Evolutionary conservation across 129 eudicot genomes (phyloP).

Genomic region (Pittosporum tobira): DNA sequence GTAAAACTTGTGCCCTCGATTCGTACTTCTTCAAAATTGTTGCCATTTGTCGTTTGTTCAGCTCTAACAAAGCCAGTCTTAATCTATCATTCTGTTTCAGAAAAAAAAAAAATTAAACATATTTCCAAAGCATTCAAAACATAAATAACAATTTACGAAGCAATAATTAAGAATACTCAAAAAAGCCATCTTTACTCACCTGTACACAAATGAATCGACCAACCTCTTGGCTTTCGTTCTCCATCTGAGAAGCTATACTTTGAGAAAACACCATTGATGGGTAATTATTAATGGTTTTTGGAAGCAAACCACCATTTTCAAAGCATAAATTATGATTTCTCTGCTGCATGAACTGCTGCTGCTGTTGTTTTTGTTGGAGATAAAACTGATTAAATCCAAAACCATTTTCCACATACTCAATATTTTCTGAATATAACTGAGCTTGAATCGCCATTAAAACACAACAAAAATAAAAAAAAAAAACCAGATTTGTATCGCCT

Average conservation of each 20-base stretch:
- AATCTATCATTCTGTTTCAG: constrained; percentile 53
- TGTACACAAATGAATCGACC: constrained; percentile 48
- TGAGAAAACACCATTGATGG: constrained; percentile 19
- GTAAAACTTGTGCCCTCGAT: constrained; percentile 28
- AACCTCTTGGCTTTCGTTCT: constrained; percentile 48
- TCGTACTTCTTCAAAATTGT: constrained; percentile 43
- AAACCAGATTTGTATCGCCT: too few relatives aligned
- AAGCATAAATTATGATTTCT: constrained; percentile 18
- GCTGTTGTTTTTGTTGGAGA: constrained; percentile 41
- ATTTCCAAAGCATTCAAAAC: too few relatives aligned
- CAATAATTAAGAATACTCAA: too few relatives aligned
- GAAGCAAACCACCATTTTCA: not conserved
- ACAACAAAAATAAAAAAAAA: too few relatives aligned
- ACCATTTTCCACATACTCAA: constrained; percentile 35
- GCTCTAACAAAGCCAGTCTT: constrained; percentile 47
- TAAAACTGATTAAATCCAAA: constrained; percentile 39
- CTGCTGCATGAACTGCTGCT: constrained; percentile 6
- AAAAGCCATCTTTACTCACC: constrained; percentile 26
- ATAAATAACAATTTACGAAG: too few relatives aligned
- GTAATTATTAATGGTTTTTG: constrained; percentile 1
- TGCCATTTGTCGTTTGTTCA: constrained; percentile 46
- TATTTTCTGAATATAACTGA: constrained; percentile 45
- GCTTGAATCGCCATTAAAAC: constrained; percentile 59
- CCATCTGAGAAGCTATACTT: constrained; percentile 27
- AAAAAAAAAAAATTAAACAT: too few relatives aligned